Evolutionary conservation across 352 stramenopile genomes (phyloP), one percentile per base, ranked within the genome.

Genomic region (Pythium vanterpoolii): DNA sequence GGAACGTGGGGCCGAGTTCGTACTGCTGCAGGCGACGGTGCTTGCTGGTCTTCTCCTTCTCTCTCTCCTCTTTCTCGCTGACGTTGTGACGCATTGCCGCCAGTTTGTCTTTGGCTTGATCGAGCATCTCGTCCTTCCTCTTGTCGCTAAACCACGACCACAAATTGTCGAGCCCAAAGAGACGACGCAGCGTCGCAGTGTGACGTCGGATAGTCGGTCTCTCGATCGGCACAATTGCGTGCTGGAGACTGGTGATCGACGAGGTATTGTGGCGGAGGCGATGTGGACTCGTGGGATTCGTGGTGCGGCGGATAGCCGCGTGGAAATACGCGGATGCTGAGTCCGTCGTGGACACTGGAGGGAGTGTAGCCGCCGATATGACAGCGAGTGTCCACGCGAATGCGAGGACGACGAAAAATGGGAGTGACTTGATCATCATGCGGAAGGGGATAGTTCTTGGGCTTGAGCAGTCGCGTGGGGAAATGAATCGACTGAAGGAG

Each of bases 1-100:
- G 34, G 50, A 57, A 57, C 50, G 19, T 38, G 9, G 50, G 14
- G 23, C 50, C 50, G 8, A 57, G 31, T 24, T 56, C 48, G 4
- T 31, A 56, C 33, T 19, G 5, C 9, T 30, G 48, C 19, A 45
- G 19, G 19, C 21, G 30, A 21, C 48, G 48, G 48, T 44, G 50
- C 30, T 11, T 4, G 30, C 19, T 7, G 4, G n/a, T 4, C 3
- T 7, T 39, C 31, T 24, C n/a, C 5, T 8, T 31, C 10, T 19
- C 27, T 10, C 26, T 19, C 27, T 38, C 27, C 16, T 3, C 14
- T 6, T 16, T 38, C 23, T 11, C 11, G 23, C 10, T 19, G 9
- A 33, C 44, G 11, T 9, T 36, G 23, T 18, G 23, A 7, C 27
- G 46, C 28, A 23, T 19, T 31, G 6, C 14, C 31, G 21, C 19